Evolutionary conservation across 768 basidiomycete species (phyloP).

Genomic region (Suillus paluster): DNA sequence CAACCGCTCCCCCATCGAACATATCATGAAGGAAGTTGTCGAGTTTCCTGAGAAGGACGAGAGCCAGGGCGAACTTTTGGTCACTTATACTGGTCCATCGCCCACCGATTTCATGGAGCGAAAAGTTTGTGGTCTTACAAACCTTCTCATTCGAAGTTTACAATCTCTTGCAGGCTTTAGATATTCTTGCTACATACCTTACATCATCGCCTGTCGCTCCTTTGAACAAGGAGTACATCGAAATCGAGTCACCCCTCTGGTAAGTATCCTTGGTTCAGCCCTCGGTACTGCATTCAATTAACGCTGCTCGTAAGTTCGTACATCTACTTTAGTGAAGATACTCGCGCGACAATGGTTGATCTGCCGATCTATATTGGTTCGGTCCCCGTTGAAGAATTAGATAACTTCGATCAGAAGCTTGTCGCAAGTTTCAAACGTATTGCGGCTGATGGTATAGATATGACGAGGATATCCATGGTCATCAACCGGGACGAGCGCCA

Average conservation of each 20-base stretch:
- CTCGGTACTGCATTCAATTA: not conserved
- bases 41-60: constrained; percentile 98
- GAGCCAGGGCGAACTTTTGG: constrained; percentile 84
- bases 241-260: constrained; percentile 91
- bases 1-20: constrained; percentile 52
- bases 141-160: not conserved
- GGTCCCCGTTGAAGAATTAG: constrained; percentile 79
- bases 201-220: constrained; percentile 85
- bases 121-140: constrained; percentile 48
- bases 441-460: constrained; percentile 78
- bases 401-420: constrained; percentile 71
- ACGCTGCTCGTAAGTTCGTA: constrained; percentile 59
- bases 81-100: constrained; percentile 81
- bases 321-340: constrained; percentile 83
- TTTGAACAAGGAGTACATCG: constrained; percentile 89
- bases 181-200: constrained; percentile 85
- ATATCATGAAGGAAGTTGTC: constrained; percentile 63
- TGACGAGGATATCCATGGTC: constrained; percentile 87
- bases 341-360: constrained; percentile 71
- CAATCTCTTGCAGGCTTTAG: constrained; percentile 62
- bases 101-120: constrained; percentile 72
- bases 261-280: constrained; percentile 34
- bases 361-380: constrained; percentile 82
- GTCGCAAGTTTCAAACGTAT: constrained; percentile 72
- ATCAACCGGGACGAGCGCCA: constrained; percentile 89